These are phyloP conservation scores for Spatholobus suberectus DNA, from an alignment of 306 rosid species.

Conservation along the genomic window DNA sequence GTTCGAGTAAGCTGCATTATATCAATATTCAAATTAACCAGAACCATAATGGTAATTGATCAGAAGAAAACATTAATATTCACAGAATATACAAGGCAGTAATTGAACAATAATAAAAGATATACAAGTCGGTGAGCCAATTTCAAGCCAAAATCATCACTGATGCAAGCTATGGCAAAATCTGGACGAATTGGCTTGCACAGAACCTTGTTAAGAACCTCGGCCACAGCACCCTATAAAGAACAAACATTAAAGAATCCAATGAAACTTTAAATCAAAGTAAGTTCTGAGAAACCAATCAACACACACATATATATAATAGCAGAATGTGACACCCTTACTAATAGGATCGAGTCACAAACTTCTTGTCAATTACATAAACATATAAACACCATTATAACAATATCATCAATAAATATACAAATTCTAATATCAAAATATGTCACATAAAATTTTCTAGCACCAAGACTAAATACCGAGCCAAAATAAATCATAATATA, in stretches of 20 bases:
- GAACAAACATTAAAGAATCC: not conserved
- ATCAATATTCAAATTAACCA: not conserved
- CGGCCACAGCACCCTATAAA: conserved; percentile 52
- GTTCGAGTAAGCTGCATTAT: conserved; percentile 28
- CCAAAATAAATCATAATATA: no score
- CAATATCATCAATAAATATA: no score
- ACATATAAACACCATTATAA: no score
- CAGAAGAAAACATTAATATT: not conserved
- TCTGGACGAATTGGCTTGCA: conserved; percentile 63
- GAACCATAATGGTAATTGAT: not conserved
- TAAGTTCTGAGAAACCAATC: not conserved
- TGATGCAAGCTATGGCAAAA: conserved; percentile 48
- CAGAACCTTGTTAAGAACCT: conserved; percentile 57
- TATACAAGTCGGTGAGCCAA: conserved; percentile 29
- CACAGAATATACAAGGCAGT: not conserved
- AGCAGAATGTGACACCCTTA: no score
- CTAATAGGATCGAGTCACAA: no score
- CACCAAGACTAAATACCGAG: no score
- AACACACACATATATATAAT: no score
- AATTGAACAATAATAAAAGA: not conserved
- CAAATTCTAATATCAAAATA: no score
- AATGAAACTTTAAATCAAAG: not conserved
- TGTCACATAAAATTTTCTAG: no score
- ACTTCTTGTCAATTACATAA: no score
- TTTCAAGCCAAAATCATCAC: conserved; percentile 33